Base-by-base conservation (phyloP, 2,329 filamentous ascomycete species). In the Ceratocystis huliohia region DNA sequence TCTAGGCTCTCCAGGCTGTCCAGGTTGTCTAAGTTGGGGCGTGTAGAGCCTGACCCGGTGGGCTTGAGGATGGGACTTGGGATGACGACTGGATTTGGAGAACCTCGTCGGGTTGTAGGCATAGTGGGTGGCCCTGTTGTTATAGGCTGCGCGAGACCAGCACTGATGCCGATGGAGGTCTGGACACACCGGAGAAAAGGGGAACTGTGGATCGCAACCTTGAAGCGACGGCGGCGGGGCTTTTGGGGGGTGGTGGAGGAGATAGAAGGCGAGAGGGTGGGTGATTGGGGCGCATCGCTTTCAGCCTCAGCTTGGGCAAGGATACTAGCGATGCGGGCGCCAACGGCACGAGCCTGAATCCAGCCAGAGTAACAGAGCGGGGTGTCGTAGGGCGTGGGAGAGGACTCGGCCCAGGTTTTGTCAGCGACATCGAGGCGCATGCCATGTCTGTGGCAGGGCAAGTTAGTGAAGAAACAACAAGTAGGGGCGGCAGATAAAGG, bases 311-410 rank as follows among this genome's bases (percentile, higher is more conserved):
- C 78, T 65, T 81, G 82, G 67, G 80, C 80, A 59, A 84, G 77
- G 37, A 96, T 84, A 71, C 81, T 86, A n/a, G 85, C 88, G 69
- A 99, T 96, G 68, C 91, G 86, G 69, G 86, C 81, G 17, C 94
- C 94, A 28, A 96, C 83, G 4, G 87, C 84, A 71, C 88, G 86
- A 65, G 89, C 87, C 75, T 97, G 94, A 15, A 87, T 84, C 88
- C 94, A 96, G 70, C 94, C 94, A 71, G 90, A 89, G 74, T 96
- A 97, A 2, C 92, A 96, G 67, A 99, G 81, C 63, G 94, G 94
- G 70, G 94, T 90, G 70, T 99, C 93, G 79, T 97, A 99, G 1
- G 94, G 94, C 5, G 91, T 92, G 1, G 92, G 89, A 5, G 94
- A 96, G 37, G 89, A 88, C 65, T 96, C 82, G 75, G 96, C 91